A percentile compares a stretch with the other conserved stretches of the same genome.
Conservation (phyloP, 768 basidiomycete genomes). For the Lyophyllum semitale region DNA sequence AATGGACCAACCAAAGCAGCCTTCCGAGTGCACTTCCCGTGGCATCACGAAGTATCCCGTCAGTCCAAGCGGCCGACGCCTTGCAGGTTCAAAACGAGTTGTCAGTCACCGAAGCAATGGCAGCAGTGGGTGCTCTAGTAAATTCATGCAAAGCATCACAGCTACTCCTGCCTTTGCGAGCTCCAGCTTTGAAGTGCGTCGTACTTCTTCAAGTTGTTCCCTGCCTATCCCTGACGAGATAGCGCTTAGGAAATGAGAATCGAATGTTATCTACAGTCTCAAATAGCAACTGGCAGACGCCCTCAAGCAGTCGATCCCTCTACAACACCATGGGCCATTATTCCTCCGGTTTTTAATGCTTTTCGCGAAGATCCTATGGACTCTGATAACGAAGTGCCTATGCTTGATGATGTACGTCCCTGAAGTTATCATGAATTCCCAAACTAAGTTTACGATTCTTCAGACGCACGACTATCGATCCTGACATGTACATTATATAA, state of each 20-base stretch:
- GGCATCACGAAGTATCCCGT: neutral
- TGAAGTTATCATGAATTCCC: neutral
- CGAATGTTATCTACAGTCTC: slow-evolving; percentile 30
- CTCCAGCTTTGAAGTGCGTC: slow-evolving; percentile 30
- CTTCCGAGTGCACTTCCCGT: neutral
- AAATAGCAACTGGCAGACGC: slow-evolving; percentile 22
- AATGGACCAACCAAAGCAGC: neutral
- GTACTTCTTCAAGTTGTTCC: neutral
- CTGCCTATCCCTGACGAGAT: neutral
- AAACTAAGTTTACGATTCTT: neutral
- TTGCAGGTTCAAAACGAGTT: slow-evolving; percentile 21
- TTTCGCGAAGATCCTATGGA: neutral
- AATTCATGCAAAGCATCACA: slow-evolving; percentile 30
- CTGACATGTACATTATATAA: too few species aligned
- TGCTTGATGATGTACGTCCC: neutral
- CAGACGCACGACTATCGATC: neutral
- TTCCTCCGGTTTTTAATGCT: slow-evolving; percentile 27
- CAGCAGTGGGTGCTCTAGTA: neutral
- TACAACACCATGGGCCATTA: slow-evolving; percentile 22
- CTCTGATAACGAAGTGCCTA: neutral
- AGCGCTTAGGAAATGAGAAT: slow-evolving; percentile 28
- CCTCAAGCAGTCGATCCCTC: slow-evolving; percentile 23
- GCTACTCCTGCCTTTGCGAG: slow-evolving; percentile 23
- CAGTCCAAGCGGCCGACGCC: neutral
- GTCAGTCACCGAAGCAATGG: slow-evolving; percentile 5